These are phyloP conservation scores for Penium margaritaceum DNA, from an alignment of 139 green algal species.

Conservation along the genomic window DNA sequence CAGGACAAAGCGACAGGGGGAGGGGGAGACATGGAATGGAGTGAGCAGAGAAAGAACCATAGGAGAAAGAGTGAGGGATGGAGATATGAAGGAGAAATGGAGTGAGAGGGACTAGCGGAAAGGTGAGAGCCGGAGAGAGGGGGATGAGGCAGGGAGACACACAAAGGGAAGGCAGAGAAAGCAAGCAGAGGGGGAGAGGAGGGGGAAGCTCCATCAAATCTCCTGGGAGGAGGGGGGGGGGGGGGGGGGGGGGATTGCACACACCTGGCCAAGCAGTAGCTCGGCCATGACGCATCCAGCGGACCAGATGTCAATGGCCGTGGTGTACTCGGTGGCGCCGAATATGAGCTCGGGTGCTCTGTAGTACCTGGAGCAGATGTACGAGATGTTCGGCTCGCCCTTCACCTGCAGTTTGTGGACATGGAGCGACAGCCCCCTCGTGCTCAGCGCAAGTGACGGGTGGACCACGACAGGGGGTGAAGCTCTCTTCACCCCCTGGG, in stretches of 20 bases:
- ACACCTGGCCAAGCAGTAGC: conserved; percentile 77
- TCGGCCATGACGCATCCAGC: conserved; percentile 96
- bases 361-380: conserved; percentile 97
- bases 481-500: no score
- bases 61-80: background rate
- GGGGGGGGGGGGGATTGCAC: background rate
- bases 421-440: no score
- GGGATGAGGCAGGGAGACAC: background rate
- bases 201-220: background rate
- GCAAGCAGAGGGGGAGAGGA: background rate
- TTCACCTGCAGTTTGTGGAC: conserved; percentile 36
- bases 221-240: background rate
- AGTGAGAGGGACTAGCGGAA: background rate
- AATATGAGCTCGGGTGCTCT: conserved; percentile 97
- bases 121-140: background rate
- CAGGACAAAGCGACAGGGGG: no score
- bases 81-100: background rate
- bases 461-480: no score
- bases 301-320: conserved; percentile 94
- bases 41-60: background rate
- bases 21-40: no score
- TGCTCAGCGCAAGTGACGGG: no score
- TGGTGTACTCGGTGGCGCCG: conserved; percentile 93
- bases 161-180: background rate
- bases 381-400: conserved; percentile 97